These are phyloP conservation scores for Flammula alnicola DNA, from an alignment of 1,284 basidiomycete species.

Conservation along the genomic window DNA sequence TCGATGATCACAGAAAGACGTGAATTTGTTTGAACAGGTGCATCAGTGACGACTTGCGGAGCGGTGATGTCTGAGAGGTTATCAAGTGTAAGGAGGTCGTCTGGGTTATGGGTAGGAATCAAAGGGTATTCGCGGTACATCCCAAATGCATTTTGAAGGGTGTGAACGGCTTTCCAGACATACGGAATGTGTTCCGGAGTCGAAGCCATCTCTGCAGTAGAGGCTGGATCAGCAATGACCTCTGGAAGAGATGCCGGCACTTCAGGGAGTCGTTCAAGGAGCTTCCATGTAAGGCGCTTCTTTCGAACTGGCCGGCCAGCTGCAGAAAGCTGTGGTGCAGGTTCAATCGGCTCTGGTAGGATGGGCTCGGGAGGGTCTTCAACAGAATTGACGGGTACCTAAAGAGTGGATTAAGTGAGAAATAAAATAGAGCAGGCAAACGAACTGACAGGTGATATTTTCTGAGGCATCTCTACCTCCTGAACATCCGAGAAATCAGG, in stretches of 20 bases:
- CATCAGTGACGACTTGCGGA: too few species aligned
- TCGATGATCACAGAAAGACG: neutral
- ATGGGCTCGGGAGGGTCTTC: too few species aligned
- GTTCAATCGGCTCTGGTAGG: too few species aligned
- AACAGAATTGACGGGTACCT: too few species aligned
- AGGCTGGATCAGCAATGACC: neutral
- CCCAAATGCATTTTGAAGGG: neutral
- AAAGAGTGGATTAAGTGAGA: too few species aligned
- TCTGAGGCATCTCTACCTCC: too few species aligned
- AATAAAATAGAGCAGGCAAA: too few species aligned
- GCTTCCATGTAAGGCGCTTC: conserved; percentile 3
- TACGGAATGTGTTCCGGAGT: neutral
- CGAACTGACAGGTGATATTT: too few species aligned
- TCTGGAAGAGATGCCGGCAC: neutral
- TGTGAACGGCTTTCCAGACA: neutral
- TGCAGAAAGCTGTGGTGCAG: too few species aligned
- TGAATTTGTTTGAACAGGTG: neutral
- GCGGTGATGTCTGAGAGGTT: neutral
- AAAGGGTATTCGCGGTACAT: conserved; percentile 2
- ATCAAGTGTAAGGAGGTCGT: neutral
- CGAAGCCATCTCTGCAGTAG: neutral
- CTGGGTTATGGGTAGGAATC: conserved; percentile 1
- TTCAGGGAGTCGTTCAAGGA: conserved; percentile 1
- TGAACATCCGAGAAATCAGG: too few species aligned
- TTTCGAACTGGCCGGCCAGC: neutral